Conservation (phyloP, 2,329 filamentous ascomycete species). For the Ascocoryne sarcoides region DNA sequence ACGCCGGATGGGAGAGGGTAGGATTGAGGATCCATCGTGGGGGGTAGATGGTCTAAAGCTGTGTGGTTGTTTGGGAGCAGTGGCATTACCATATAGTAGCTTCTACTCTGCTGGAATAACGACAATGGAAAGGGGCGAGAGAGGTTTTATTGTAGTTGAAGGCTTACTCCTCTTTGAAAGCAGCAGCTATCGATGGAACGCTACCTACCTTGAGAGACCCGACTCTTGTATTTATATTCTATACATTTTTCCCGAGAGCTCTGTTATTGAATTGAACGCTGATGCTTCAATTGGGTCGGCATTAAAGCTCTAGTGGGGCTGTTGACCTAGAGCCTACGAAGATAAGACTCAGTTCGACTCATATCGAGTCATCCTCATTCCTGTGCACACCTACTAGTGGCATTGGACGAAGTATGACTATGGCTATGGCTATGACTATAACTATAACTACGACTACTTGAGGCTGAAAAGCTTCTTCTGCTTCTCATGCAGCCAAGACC, state of each 20-base stretch:
- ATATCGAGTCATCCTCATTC: neutral
- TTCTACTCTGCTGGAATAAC: neutral
- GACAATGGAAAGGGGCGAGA: neutral
- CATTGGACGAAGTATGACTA: too few relatives aligned
- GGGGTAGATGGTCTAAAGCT: constrained; percentile 1
- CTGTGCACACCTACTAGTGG: too few relatives aligned
- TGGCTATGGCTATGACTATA: too few relatives aligned
- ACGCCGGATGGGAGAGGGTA: constrained; percentile 34
- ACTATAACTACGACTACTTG: too few relatives aligned
- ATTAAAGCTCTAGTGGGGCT: neutral
- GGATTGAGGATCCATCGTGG: constrained; percentile 16
- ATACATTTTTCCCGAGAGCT: too few relatives aligned
- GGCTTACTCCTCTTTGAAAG: too few relatives aligned
- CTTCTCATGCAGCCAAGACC: too few relatives aligned
- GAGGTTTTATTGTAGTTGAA: too few relatives aligned
- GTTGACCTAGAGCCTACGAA: neutral
- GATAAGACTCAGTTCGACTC: neutral
- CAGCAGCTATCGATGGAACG: too few relatives aligned
- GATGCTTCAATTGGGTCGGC: neutral
- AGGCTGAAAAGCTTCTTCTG: too few relatives aligned
- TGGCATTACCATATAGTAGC: neutral
- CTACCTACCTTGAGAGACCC: neutral
- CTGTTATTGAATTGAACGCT: neutral
- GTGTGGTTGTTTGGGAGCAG: constrained; percentile 1
- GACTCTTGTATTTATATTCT: neutral